Percentiles rank a stretch among this genome's conserved stretches.
Evolutionary conservation across 352 stramenopile genomes (phyloP).

Genomic region (Nothophytophthora sp.): DNA sequence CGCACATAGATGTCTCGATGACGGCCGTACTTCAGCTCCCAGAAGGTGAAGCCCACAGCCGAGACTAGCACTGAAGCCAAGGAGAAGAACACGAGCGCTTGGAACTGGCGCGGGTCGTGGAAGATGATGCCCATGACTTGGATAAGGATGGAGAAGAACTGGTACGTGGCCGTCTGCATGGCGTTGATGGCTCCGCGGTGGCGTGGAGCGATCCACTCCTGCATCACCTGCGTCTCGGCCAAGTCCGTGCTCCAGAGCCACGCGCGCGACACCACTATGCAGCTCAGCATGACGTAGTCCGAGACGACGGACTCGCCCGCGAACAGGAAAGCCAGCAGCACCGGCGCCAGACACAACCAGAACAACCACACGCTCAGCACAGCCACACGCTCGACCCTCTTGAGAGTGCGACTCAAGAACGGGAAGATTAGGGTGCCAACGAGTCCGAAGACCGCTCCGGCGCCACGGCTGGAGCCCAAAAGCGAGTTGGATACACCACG

Average conservation of each 20-base stretch:
- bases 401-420: slow-evolving; percentile 21
- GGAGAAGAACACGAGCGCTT: slow-evolving; percentile 58
- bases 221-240: slow-evolving; percentile 73
- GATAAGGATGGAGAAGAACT: slow-evolving; percentile 70
- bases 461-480: slow-evolving; percentile 43
- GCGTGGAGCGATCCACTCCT: slow-evolving; percentile 62
- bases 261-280: slow-evolving; percentile 47
- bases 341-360: slow-evolving; percentile 49
- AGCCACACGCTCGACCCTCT: slow-evolving; percentile 42
- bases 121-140: slow-evolving; percentile 50
- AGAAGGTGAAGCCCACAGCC: slow-evolving; percentile 53
- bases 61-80: slow-evolving; percentile 40
- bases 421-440: slow-evolving; percentile 59
- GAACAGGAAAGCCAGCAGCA: slow-evolving; percentile 40
- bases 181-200: slow-evolving; percentile 57
- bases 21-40: slow-evolving; percentile 49
- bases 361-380: slow-evolving; percentile 67
- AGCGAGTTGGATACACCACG: slow-evolving; percentile 49
- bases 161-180: slow-evolving; percentile 64
- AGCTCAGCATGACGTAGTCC: slow-evolving; percentile 58
- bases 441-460: slow-evolving; percentile 47
- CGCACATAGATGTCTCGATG: slow-evolving; percentile 37
- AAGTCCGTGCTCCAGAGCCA: slow-evolving; percentile 64
- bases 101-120: slow-evolving; percentile 53
- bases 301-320: slow-evolving; percentile 42